These are phyloP conservation scores for Sugiyamaella sp. DNA, from an alignment of 1,139 yeast genomes.

Conservation along the genomic window DNA sequence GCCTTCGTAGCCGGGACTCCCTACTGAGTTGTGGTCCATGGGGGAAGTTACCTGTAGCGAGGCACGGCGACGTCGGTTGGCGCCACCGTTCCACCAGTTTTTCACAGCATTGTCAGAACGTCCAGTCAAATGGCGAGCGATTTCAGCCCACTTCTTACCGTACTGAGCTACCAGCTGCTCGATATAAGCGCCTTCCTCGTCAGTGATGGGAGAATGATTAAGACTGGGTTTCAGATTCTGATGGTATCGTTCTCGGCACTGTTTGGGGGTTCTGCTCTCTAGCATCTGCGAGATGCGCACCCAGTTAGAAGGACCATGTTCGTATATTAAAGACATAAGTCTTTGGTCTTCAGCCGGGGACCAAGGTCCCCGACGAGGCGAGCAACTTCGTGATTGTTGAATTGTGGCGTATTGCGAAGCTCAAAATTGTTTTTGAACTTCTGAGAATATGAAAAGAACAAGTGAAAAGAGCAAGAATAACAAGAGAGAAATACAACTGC, in stretches of 20 bases:
- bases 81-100: slow-evolving; percentile 97
- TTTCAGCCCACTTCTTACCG: slow-evolving; percentile 95
- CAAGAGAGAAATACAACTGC: too few relatives aligned
- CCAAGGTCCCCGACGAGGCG: slow-evolving; percentile 69
- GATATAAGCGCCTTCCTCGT: slow-evolving; percentile 80
- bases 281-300: slow-evolving; percentile 76
- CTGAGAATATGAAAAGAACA: not conserved
- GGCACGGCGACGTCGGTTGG: slow-evolving; percentile 71
- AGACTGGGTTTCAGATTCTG: slow-evolving; percentile 86
- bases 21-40: slow-evolving; percentile 23
- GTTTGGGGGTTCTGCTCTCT: slow-evolving; percentile 84
- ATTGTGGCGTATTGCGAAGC: slow-evolving; percentile 3
- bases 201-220: slow-evolving; percentile 79
- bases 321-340: slow-evolving; percentile 66
- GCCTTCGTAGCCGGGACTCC: slow-evolving; percentile 20
- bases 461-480: too few relatives aligned
- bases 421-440: slow-evolving; percentile 3
- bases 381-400: slow-evolving; percentile 21
- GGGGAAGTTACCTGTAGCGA: slow-evolving; percentile 33
- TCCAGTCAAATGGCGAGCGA: slow-evolving; percentile 84
- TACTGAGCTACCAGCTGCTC: slow-evolving; percentile 76
- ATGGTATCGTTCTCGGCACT: slow-evolving; percentile 89
- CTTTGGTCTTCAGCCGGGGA: slow-evolving; percentile 80
- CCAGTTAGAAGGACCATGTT: slow-evolving; percentile 90
- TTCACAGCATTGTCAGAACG: slow-evolving; percentile 89